phyloP scores from a whole-genome alignment of 164 flowering plant species.

The Annona cherimola region DNA sequence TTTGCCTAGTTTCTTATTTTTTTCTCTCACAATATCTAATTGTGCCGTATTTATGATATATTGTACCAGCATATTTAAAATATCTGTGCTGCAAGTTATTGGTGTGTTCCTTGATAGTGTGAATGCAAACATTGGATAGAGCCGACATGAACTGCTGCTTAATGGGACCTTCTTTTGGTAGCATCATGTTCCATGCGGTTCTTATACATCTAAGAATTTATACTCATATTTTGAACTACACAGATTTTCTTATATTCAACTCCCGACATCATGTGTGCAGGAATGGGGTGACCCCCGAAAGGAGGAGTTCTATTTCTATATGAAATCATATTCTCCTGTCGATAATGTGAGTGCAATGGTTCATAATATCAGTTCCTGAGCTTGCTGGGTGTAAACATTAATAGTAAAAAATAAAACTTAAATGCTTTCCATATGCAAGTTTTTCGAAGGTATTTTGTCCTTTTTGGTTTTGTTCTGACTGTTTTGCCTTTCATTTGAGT shows the following conservation, averaged over 20 bases:
- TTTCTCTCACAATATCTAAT: no score
- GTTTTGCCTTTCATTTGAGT: no score
- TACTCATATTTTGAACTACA: not conserved
- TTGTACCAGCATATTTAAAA: no score
- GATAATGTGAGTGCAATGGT: constrained; percentile 51
- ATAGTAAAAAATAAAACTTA: no score
- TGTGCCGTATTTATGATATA: no score
- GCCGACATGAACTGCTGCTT: not conserved
- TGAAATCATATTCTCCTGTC: constrained; percentile 89
- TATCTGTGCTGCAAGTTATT: no score
- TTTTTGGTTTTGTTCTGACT: no score
- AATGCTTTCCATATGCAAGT: no score
- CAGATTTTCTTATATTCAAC: not conserved
- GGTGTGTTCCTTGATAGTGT: no score
- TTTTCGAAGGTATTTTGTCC: no score
- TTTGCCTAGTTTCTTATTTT: no score
- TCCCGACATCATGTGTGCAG: constrained; percentile 28
- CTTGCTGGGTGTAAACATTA: not conserved
- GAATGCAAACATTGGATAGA: not conserved
- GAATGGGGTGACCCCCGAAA: constrained; percentile 92
- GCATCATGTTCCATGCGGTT: not conserved
- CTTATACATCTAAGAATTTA: not conserved
- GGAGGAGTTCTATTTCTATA: constrained; percentile 72
- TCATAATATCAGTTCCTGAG: not conserved
- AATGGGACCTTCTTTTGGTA: not conserved